Conservation (phyloP, 257 asterid genomes). For the Pogostemon cablin region DNA sequence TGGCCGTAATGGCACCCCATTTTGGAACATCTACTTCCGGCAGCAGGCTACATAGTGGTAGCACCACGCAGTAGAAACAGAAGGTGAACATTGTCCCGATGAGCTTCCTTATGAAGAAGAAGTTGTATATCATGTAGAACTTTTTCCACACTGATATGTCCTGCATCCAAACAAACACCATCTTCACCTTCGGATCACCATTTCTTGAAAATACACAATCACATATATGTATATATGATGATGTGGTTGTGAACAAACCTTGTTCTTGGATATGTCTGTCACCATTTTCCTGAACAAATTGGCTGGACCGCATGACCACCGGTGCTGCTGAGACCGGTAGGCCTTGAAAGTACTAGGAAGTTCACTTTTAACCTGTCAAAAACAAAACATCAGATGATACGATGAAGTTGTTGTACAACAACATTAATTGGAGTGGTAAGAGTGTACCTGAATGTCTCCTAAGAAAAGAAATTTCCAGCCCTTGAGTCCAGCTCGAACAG, state of each 20-base stretch:
- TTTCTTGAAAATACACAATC: too few species aligned
- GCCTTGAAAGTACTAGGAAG: slow-evolving; percentile 78
- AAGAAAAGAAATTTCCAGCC: slow-evolving; percentile 54
- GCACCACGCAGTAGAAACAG: slow-evolving; percentile 63
- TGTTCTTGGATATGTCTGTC: slow-evolving; percentile 58
- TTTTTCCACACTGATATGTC: slow-evolving; percentile 64
- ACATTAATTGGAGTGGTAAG: not conserved
- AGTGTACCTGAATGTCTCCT: slow-evolving; percentile 38
- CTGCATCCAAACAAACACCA: slow-evolving; percentile 40
- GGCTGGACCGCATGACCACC: slow-evolving; percentile 89
- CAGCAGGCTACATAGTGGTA: slow-evolving; percentile 63
- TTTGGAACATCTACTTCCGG: slow-evolving; percentile 71
- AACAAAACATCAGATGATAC: not conserved
- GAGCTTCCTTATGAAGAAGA: slow-evolving; percentile 75
- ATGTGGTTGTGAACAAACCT: slow-evolving; percentile 36
- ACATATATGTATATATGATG: not conserved
- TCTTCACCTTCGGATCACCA: too few species aligned
- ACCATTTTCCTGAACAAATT: slow-evolving; percentile 70
- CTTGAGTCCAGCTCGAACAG: slow-evolving; percentile 51
- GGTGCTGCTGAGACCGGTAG: slow-evolving; percentile 69
- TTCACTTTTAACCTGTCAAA: slow-evolving; percentile 66
- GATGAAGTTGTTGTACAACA: too few species aligned
- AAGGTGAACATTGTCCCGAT: slow-evolving; percentile 68
- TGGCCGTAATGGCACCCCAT: slow-evolving; percentile 66
- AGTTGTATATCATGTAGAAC: slow-evolving; percentile 69